Conservation (phyloP, 2,329 filamentous ascomycete genomes). For the Alternaria atra region DNA sequence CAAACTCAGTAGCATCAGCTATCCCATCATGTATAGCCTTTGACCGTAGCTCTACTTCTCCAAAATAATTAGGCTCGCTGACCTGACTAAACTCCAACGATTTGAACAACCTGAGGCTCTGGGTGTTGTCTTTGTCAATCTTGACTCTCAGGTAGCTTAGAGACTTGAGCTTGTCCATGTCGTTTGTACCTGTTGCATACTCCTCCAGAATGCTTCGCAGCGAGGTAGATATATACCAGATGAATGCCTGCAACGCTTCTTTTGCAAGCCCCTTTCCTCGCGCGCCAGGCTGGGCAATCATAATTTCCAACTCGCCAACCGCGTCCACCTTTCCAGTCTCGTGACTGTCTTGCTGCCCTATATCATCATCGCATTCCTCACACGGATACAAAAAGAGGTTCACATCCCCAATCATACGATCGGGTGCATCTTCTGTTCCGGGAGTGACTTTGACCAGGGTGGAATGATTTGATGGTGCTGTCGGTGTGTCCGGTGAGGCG, state of each 20-base stretch:
- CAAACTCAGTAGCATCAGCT: background rate
- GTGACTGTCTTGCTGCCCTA: slow-evolving; percentile 9
- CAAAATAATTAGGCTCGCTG: slow-evolving; percentile 70
- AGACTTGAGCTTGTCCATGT: slow-evolving; percentile 15
- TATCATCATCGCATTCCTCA: slow-evolving; percentile 26
- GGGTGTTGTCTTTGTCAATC: slow-evolving; percentile 65
- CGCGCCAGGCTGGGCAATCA: slow-evolving; percentile 72
- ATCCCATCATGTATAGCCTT: background rate
- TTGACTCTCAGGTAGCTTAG: slow-evolving; percentile 66
- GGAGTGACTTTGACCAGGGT: slow-evolving; percentile 6
- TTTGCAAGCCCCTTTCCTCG: slow-evolving; percentile 72
- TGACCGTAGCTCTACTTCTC: slow-evolving; percentile 64
- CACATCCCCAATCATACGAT: slow-evolving; percentile 59
- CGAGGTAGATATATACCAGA: slow-evolving; percentile 71
- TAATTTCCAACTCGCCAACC: slow-evolving; percentile 83
- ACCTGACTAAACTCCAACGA: slow-evolving; percentile 65
- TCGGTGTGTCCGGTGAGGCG: slow-evolving; percentile 11
- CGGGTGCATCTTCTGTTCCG: slow-evolving; percentile 61
- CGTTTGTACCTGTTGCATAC: slow-evolving; percentile 51
- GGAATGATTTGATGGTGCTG: background rate
- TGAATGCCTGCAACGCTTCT: slow-evolving; percentile 71
- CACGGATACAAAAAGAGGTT: slow-evolving; percentile 73
- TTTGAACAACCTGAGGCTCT: slow-evolving; percentile 69
- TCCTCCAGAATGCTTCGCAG: slow-evolving; percentile 65
- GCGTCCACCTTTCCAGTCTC: slow-evolving; percentile 26